Conservation (phyloP, 2,329 filamentous ascomycete species). For the Cryphonectria japonica region DNA sequence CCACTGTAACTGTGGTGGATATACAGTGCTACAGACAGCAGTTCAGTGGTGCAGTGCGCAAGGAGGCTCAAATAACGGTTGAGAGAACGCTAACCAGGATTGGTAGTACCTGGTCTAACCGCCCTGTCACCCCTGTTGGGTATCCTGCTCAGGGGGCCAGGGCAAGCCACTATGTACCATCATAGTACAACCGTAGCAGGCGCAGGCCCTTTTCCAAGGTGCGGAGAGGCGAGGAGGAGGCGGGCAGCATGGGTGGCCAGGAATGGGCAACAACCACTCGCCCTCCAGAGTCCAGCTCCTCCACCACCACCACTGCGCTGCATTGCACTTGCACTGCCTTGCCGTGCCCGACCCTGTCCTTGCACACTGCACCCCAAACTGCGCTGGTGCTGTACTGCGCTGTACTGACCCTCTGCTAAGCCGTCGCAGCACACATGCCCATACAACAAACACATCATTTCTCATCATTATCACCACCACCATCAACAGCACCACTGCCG, state of each 20-base stretch:
- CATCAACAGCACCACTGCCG: background rate
- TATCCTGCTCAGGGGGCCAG: background rate
- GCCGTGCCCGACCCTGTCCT: background rate
- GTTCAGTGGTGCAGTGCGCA: background rate
- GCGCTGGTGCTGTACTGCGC: background rate
- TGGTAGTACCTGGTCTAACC: conserved; percentile 2
- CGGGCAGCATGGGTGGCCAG: too few relatives aligned
- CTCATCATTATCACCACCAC: background rate
- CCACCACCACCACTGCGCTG: background rate
- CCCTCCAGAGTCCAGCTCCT: too few relatives aligned
- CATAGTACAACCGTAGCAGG: background rate
- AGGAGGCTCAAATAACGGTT: conserved; percentile 13
- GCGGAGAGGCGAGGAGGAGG: background rate
- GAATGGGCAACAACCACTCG: background rate
- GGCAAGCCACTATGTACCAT: background rate
- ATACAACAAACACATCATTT: background rate
- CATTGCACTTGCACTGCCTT: background rate
- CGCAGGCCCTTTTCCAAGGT: background rate
- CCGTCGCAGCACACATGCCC: background rate
- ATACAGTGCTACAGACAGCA: background rate
- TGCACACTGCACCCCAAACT: background rate
- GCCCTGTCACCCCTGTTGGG: background rate
- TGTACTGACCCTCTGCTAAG: background rate
- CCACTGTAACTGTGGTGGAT: background rate
- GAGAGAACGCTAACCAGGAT: background rate